A percentile compares a stretch with the other conserved stretches of the same genome.
These are phyloP conservation scores for Aureobasidium subglaciale DNA, from an alignment of 2,329 filamentous ascomycete genomes.

Conservation along the genomic window DNA sequence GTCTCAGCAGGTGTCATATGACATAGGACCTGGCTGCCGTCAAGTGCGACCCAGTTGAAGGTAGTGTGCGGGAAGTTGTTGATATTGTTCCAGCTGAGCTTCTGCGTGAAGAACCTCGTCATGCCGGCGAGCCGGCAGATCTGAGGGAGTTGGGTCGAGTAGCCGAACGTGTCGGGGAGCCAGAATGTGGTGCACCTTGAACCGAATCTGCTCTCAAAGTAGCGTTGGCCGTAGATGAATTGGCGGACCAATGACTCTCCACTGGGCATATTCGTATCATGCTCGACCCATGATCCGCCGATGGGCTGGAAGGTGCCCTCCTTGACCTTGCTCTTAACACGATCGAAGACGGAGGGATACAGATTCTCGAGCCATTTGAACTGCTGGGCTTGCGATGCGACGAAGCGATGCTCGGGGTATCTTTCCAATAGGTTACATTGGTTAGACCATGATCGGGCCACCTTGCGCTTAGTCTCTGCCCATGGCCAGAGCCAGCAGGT, in stretches of 20 bases:
- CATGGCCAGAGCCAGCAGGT: constrained; percentile 99
- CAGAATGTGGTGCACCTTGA: constrained; percentile 87
- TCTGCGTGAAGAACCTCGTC: constrained; percentile 95
- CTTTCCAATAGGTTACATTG: constrained; percentile 93
- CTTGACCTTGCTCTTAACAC: constrained; percentile 85
- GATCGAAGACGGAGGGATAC: constrained; percentile 82
- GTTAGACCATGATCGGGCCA: constrained; percentile 91
- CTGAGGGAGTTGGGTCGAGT: constrained; percentile 90
- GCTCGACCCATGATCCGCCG: constrained; percentile 97
- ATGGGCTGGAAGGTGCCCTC: constrained; percentile 89
- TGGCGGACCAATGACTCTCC: constrained; percentile 91
- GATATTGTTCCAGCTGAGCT: constrained; percentile 99
- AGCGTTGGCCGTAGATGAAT: constrained; percentile 90
- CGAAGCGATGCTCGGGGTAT: constrained; percentile 89
- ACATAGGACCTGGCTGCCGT: constrained; percentile 93
- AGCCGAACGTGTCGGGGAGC: constrained; percentile 97
- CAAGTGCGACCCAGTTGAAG: constrained; percentile 95
- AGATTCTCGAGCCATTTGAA: constrained; percentile 93
- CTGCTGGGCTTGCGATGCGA: constrained; percentile 89
- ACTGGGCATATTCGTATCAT: constrained; percentile 95
- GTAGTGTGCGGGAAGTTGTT: constrained; percentile 98
- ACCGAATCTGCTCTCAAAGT: constrained; percentile 90
- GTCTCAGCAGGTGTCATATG: constrained; percentile 97
- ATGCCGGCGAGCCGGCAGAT: constrained; percentile 91
- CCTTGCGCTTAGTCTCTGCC: constrained; percentile 95